Evolutionary conservation across 2,329 filamentous ascomycete genomes (phyloP).

Genomic region (Fusarium aywerte): DNA sequence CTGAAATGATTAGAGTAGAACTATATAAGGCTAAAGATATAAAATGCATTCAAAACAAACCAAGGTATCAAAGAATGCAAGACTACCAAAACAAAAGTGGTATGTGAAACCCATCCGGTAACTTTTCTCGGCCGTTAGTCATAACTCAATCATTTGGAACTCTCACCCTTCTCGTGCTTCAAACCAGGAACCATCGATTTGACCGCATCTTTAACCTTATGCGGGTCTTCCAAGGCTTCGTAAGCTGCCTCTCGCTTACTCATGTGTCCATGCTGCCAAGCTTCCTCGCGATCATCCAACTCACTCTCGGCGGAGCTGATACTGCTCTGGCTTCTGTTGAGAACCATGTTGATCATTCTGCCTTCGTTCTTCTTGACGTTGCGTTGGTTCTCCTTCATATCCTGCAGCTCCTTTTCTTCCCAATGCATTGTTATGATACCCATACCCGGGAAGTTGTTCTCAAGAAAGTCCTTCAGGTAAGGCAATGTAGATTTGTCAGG

Average conservation of each 20-base stretch:
- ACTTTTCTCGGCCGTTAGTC: slow-evolving; percentile 35
- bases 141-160: slow-evolving; percentile 31
- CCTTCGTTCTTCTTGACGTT: slow-evolving; percentile 76
- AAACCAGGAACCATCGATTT: slow-evolving; percentile 45
- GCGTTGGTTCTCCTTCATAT: slow-evolving; percentile 81
- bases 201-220: slow-evolving; percentile 54
- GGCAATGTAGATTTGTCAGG: slow-evolving; percentile 83
- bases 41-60: background rate
- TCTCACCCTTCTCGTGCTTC: slow-evolving; percentile 31
- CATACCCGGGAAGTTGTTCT: slow-evolving; percentile 79
- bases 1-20: slow-evolving; percentile 32
- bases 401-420: slow-evolving; percentile 77
- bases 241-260: slow-evolving; percentile 65
- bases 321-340: slow-evolving; percentile 65
- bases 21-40: slow-evolving; percentile 5
- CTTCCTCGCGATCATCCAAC: slow-evolving; percentile 58
- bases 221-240: slow-evolving; percentile 63
- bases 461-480: slow-evolving; percentile 74
- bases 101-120: slow-evolving; percentile 21
- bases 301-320: slow-evolving; percentile 65
- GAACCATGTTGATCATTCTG: slow-evolving; percentile 62
- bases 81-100: slow-evolving; percentile 12
- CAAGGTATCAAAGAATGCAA: slow-evolving; percentile 21
- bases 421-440: slow-evolving; percentile 80
- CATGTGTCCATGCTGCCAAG: slow-evolving; percentile 55